Percentiles rank a stretch among this genome's conserved stretches.
phyloP scores from a whole-genome alignment of 768 basidiomycete species.

The Leccinum subgranulosum region DNA sequence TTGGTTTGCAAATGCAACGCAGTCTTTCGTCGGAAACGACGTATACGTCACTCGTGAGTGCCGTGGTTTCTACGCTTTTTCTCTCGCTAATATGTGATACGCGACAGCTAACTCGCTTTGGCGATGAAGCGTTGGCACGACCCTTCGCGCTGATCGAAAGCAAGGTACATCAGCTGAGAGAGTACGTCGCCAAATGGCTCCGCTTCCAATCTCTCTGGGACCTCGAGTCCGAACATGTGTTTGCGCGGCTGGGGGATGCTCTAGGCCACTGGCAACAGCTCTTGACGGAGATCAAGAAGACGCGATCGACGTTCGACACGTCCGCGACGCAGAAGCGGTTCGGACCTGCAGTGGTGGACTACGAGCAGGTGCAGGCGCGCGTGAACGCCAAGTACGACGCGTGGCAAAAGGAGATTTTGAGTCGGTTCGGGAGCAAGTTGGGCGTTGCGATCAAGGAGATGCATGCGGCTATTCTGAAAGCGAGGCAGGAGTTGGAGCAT shows the following conservation, averaged over 20 bases:
- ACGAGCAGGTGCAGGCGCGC: slow-evolving; percentile 95
- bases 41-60: slow-evolving; percentile 67
- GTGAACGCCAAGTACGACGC: slow-evolving; percentile 99
- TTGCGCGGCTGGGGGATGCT: slow-evolving; percentile 91
- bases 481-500: slow-evolving; percentile 92
- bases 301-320: slow-evolving; percentile 94
- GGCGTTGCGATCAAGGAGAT: slow-evolving; percentile 97
- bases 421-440: slow-evolving; percentile 88
- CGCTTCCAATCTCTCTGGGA: slow-evolving; percentile 99
- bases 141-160: slow-evolving; percentile 85
- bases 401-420: slow-evolving; percentile 95
- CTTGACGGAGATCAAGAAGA: slow-evolving; percentile 94
- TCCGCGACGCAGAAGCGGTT: slow-evolving; percentile 90
- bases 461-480: slow-evolving; percentile 89
- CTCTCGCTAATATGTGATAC: slow-evolving; percentile 8
- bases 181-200: slow-evolving; percentile 96
- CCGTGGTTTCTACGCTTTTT: background rate
- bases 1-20: slow-evolving; percentile 88
- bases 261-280: slow-evolving; percentile 94
- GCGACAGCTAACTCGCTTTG: slow-evolving; percentile 66
- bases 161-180: slow-evolving; percentile 82
- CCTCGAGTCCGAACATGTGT: slow-evolving; percentile 94
- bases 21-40: slow-evolving; percentile 61
- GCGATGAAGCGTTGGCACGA: slow-evolving; percentile 68
- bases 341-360: slow-evolving; percentile 92